phyloP scores from a whole-genome alignment of 495 filamentous ascomycete genomes.

The Rhypophila decipiens region DNA sequence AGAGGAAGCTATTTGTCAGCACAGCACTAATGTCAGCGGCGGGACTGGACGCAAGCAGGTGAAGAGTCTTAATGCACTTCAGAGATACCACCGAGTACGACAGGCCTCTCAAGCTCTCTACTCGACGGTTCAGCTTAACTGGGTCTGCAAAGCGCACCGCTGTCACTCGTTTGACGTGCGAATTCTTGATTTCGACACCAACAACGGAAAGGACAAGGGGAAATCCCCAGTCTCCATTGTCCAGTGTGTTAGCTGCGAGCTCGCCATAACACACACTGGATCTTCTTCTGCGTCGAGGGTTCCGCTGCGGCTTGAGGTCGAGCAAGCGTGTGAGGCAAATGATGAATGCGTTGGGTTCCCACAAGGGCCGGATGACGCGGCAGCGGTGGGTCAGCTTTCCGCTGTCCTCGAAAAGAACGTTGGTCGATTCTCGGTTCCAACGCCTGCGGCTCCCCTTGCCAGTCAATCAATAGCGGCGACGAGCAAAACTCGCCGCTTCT shows the following conservation, averaged over 20 bases:
- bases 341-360: neutral
- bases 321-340: neutral
- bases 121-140: neutral
- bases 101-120: neutral
- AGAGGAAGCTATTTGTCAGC: neutral
- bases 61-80: neutral
- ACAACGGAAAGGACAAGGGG: neutral
- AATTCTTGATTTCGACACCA: neutral
- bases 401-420: neutral
- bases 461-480: too few relatives aligned
- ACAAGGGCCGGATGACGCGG: neutral
- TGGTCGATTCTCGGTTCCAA: neutral
- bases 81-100: neutral
- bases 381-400: neutral
- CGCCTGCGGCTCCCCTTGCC: too few relatives aligned
- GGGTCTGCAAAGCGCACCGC: neutral
- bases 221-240: neutral
- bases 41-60: neutral
- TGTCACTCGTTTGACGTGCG: neutral
- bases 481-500: too few relatives aligned
- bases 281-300: neutral
- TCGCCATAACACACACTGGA: neutral
- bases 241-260: neutral
- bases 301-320: conserved; percentile 1
- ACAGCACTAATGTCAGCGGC: neutral